Evolutionary conservation across 148 eudicot genomes (phyloP).

Genomic region (Vaccinium darrowii): DNA sequence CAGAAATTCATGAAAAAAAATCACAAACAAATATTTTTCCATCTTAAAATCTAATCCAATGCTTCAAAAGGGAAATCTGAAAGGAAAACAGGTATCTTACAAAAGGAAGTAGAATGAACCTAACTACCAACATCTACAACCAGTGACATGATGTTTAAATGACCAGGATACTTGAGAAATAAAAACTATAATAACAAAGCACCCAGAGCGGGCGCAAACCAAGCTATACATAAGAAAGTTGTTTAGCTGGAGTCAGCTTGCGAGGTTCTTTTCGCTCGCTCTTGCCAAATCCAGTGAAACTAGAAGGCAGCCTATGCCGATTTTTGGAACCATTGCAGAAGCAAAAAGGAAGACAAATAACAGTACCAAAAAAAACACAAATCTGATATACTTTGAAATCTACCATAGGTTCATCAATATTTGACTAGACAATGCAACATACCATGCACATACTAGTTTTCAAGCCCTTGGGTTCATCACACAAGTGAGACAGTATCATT

Average conservation of each 20-base stretch:
- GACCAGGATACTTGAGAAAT: neutral
- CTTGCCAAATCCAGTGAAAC: neutral
- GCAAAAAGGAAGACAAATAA: neutral
- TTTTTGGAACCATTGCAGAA: neutral
- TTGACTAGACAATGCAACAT: slow-evolving; percentile 15
- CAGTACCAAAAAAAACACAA: neutral
- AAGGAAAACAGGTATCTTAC: neutral
- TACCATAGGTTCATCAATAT: neutral
- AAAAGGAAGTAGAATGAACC: slow-evolving; percentile 4
- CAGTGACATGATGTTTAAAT: neutral
- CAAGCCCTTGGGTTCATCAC: slow-evolving; percentile 98
- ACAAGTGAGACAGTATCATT: slow-evolving; percentile 85
- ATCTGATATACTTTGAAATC: neutral
- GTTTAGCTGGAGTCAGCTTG: neutral
- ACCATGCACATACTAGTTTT: slow-evolving; percentile 98
- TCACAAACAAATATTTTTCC: neutral
- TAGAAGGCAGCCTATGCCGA: neutral
- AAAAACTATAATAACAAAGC: neutral
- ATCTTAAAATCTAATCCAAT: neutral
- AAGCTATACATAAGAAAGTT: neutral
- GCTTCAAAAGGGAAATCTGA: neutral
- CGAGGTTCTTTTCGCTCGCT: neutral
- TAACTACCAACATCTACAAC: neutral
- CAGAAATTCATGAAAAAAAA: neutral
- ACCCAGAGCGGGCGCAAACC: neutral